Conservation (phyloP, 345 rosid genomes). For the Dovyalis caffra region DNA sequence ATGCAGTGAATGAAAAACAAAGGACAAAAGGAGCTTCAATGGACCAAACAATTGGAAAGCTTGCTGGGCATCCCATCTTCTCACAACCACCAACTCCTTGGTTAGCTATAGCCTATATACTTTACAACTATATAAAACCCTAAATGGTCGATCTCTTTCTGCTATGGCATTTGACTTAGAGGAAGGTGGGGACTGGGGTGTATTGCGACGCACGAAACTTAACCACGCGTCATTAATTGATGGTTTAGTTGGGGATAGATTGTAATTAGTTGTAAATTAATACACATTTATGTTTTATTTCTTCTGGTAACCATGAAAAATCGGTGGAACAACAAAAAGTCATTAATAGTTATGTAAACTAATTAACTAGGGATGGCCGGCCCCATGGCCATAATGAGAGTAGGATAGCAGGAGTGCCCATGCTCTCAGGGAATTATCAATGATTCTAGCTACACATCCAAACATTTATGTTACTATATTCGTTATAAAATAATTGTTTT, state of each 20-base stretch:
- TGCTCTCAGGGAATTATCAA: neutral
- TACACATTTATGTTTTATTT: neutral
- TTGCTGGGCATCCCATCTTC: neutral
- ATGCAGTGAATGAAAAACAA: neutral
- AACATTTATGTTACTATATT: no score
- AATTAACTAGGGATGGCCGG: neutral
- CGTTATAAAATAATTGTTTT: no score
- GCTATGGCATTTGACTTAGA: neutral
- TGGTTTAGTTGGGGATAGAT: neutral
- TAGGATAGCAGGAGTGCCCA: neutral
- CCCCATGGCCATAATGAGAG: neutral
- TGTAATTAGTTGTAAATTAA: neutral
- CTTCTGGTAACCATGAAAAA: no score
- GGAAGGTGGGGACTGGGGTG: neutral
- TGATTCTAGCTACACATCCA: neutral
- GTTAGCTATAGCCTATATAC: neutral
- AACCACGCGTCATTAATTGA: neutral
- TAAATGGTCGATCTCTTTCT: neutral
- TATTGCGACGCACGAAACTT: neutral
- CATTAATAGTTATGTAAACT: neutral
- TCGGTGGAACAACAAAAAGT: no score
- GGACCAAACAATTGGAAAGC: neutral
- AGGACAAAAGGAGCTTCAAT: neutral
- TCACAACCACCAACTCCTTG: neutral
- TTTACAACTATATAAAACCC: neutral